phyloP scores from a whole-genome alignment of 164 flowering plant genomes.

The Warburgia ugandensis region DNA sequence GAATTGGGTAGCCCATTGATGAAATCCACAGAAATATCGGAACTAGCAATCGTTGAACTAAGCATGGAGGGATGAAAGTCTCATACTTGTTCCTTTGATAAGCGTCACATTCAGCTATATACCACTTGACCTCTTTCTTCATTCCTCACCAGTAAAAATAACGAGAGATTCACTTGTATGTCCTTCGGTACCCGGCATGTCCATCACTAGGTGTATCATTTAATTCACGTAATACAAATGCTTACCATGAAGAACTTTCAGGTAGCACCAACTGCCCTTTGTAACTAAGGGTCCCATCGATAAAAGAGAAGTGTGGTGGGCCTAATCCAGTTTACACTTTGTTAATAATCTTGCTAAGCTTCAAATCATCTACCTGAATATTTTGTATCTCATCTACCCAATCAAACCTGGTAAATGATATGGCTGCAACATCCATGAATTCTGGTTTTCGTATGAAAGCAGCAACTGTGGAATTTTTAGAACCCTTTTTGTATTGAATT shows the following conservation, averaged over 20 bases:
- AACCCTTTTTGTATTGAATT: background rate
- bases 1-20: slow-evolving; percentile 1
- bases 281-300: background rate
- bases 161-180: background rate
- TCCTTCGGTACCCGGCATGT: background rate
- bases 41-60: background rate
- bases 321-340: no score
- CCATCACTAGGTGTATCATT: background rate
- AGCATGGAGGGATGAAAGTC: background rate
- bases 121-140: background rate
- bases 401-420: background rate
- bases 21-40: slow-evolving; percentile 1
- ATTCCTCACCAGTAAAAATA: background rate
- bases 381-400: background rate
- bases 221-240: background rate
- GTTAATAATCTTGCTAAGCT: no score
- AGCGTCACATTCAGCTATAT: background rate
- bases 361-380: background rate
- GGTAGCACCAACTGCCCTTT: background rate
- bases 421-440: background rate
- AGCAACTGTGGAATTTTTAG: background rate
- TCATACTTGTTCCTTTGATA: background rate
- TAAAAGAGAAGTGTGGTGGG: background rate
- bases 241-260: background rate
- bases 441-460: background rate